Percentiles rank a stretch among this genome's conserved stretches.
These are phyloP conservation scores for Gossypium mustelinum DNA, from an alignment of 345 rosid genomes.

Conservation along the genomic window DNA sequence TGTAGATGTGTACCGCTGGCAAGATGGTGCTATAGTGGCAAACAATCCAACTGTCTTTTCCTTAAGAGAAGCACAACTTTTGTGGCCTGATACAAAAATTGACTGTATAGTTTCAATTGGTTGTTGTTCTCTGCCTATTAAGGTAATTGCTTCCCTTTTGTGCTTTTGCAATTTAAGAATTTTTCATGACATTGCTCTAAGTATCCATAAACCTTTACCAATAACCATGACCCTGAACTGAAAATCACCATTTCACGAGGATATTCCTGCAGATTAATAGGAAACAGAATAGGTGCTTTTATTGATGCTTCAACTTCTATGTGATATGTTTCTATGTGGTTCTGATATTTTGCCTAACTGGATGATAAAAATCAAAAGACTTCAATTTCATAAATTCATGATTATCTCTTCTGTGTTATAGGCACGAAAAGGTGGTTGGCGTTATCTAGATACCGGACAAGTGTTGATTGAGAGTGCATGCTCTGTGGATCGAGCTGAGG, in stretches of 20 bases:
- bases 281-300: background rate
- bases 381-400: background rate
- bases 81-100: constrained; percentile 96
- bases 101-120: constrained; percentile 95
- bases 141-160: constrained; percentile 40
- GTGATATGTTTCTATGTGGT: background rate
- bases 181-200: constrained; percentile 4
- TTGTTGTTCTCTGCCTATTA: constrained; percentile 91
- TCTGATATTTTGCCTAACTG: background rate
- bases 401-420: constrained; percentile 21
- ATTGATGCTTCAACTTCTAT: background rate
- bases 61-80: constrained; percentile 96
- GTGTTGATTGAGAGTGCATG: constrained; percentile 98
- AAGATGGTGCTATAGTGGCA: constrained; percentile 98
- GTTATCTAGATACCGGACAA: constrained; percentile 95
- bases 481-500: constrained; percentile 95
- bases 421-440: constrained; percentile 98
- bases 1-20: constrained; percentile 82
- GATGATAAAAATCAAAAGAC: background rate
- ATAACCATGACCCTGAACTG: background rate
- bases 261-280: background rate
- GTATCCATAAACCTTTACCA: background rate
- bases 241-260: background rate
- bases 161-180: background rate
- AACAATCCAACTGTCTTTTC: constrained; percentile 92